phyloP scores from a whole-genome alignment of 2,329 filamentous ascomycete genomes.

The Periconia macrospinosa region DNA sequence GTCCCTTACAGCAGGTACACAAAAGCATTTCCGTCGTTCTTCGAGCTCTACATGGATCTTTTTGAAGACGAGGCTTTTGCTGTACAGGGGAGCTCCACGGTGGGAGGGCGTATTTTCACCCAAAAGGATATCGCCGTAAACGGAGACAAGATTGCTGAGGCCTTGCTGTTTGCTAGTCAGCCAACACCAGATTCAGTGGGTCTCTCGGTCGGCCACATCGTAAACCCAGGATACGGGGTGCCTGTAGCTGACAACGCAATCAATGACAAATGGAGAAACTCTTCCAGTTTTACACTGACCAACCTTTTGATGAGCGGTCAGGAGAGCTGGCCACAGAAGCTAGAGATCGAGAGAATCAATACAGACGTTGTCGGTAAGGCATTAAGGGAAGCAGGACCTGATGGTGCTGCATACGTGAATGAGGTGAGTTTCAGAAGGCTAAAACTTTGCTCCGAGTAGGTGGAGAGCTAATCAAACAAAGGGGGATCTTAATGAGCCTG shows the following conservation, averaged over 20 bases:
- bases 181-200: conserved; percentile 24
- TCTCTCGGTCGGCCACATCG: conserved; percentile 37
- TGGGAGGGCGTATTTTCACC: conserved; percentile 38
- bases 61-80: conserved; percentile 34
- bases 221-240: conserved; percentile 33
- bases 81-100: conserved; percentile 30
- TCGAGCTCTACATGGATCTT: conserved; percentile 41
- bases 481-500: conserved; percentile 39
- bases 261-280: conserved; percentile 37
- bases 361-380: conserved; percentile 35
- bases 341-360: conserved; percentile 27
- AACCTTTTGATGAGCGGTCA: conserved; percentile 32
- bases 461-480: conserved; percentile 5
- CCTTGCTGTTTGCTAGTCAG: conserved; percentile 25
- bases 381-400: conserved; percentile 30
- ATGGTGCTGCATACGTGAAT: conserved; percentile 40
- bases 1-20: conserved; percentile 34
- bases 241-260: conserved; percentile 38
- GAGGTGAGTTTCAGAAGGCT: conserved; percentile 19
- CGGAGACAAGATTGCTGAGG: conserved; percentile 27
- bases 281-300: conserved; percentile 39
- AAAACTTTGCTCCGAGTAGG: conserved; percentile 1
- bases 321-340: conserved; percentile 35
- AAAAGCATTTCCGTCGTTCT: conserved; percentile 37
- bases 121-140: conserved; percentile 28